These are phyloP conservation scores for Ogataea populi-albae DNA, from an alignment of 805 yeast species.

Conservation along the genomic window DNA sequence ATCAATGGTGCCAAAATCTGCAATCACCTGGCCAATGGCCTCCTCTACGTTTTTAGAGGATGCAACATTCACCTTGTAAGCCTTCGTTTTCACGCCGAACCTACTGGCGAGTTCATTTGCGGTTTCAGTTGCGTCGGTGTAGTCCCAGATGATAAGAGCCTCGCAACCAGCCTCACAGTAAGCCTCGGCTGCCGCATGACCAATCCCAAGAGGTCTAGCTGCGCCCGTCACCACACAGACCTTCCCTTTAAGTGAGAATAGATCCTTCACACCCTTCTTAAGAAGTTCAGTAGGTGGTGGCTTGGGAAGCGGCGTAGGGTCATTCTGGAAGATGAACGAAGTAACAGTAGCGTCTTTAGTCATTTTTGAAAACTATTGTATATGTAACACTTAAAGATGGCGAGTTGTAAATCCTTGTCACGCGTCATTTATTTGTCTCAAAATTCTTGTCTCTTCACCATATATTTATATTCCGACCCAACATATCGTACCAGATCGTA, in stretches of 20 bases:
- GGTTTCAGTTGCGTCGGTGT: constrained; percentile 23
- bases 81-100: constrained; percentile 26
- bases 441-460: too few species aligned
- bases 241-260: constrained; percentile 77
- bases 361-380: constrained; percentile 10
- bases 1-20: constrained; percentile 41
- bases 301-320: constrained; percentile 27
- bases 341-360: constrained; percentile 23
- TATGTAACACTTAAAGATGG: too few species aligned
- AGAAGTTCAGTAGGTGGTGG: constrained; percentile 25
- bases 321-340: constrained; percentile 23
- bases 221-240: constrained; percentile 86
- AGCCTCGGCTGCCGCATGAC: constrained; percentile 77
- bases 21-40: constrained; percentile 31
- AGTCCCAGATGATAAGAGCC: constrained; percentile 49
- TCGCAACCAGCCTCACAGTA: constrained; percentile 87
- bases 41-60: constrained; percentile 33
- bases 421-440: too few species aligned
- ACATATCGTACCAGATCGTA: too few species aligned
- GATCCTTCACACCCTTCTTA: constrained; percentile 37
- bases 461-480: too few species aligned
- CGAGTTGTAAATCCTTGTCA: too few species aligned
- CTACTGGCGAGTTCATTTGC: constrained; percentile 19
- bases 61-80: constrained; percentile 38
- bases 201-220: constrained; percentile 65